Percentiles rank a stretch among this genome's conserved stretches.
Evolutionary conservation across 805 yeast species (phyloP).

Genomic region (Maudiozyma saulgeensis): DNA sequence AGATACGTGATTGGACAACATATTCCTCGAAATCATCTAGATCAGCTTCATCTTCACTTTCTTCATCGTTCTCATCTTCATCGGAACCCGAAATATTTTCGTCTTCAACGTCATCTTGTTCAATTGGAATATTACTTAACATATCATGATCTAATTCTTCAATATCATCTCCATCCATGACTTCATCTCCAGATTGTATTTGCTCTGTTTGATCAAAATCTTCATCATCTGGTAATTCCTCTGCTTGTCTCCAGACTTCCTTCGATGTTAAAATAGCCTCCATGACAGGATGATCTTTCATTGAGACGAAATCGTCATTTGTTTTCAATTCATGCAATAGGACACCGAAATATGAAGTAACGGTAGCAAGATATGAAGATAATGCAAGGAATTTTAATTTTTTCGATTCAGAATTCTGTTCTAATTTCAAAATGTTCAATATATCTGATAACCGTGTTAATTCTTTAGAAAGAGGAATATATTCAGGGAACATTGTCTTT

Average conservation of each 20-base stretch:
- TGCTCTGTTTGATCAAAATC: slow-evolving; percentile 12
- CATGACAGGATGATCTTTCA: slow-evolving; percentile 89
- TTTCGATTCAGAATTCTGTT: slow-evolving; percentile 28
- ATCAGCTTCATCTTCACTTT: slow-evolving; percentile 19
- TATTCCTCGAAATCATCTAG: slow-evolving; percentile 41
- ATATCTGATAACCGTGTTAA: slow-evolving; percentile 34
- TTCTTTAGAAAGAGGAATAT: slow-evolving; percentile 66
- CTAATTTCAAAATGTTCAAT: slow-evolving; percentile 31
- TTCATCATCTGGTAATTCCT: slow-evolving; percentile 35
- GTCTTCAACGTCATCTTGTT: not conserved
- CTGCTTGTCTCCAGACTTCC: slow-evolving; percentile 85
- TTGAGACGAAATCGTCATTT: slow-evolving; percentile 45
- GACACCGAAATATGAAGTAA: slow-evolving; percentile 70
- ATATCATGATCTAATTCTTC: slow-evolving; percentile 15
- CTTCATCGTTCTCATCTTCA: slow-evolving; percentile 2
- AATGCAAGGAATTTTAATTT: slow-evolving; percentile 59
- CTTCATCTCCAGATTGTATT: slow-evolving; percentile 7
- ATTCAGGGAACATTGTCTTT: slow-evolving; percentile 69
- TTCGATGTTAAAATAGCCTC: slow-evolving; percentile 70
- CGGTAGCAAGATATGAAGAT: slow-evolving; percentile 67
- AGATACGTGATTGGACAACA: slow-evolving; percentile 42
- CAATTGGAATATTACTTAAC: slow-evolving; percentile 17
- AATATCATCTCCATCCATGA: slow-evolving; percentile 8
- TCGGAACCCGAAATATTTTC: not conserved
- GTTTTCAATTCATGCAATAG: slow-evolving; percentile 46